phyloP scores from a whole-genome alignment of 2,329 filamentous ascomycete species.

The Penicillium sp. region DNA sequence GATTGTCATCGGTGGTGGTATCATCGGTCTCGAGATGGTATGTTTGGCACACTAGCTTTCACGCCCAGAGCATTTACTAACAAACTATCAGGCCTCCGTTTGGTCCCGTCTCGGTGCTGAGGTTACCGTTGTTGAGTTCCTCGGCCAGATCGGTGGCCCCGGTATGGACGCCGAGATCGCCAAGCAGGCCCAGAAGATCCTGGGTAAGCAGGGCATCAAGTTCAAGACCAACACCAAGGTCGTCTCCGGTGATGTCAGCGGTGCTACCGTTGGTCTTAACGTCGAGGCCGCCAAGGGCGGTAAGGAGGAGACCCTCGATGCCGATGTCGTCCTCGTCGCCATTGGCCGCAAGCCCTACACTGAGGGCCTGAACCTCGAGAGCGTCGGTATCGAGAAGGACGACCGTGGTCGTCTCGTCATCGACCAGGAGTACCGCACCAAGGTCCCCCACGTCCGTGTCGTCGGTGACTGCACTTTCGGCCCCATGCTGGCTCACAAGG shows the following conservation, averaged over 20 bases:
- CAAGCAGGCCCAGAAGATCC: conserved; percentile 87
- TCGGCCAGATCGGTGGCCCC: conserved; percentile 93
- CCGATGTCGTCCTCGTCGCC: conserved; percentile 92
- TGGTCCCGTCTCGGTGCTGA: conserved; percentile 93
- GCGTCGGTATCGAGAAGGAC: conserved; percentile 72
- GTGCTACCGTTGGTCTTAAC: conserved; percentile 76
- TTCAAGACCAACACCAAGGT: conserved; percentile 99
- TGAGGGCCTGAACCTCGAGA: conserved; percentile 85
- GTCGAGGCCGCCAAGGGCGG: conserved; percentile 94
- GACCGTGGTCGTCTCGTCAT: conserved; percentile 94
- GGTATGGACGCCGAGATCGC: conserved; percentile 96
- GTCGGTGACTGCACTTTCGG: conserved; percentile 96
- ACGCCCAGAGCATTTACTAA: conserved; percentile 5
- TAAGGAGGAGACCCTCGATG: conserved; percentile 88
- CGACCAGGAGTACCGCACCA: conserved; percentile 98
- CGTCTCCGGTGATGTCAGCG: conserved; percentile 75
- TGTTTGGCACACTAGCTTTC: conserved; percentile 14
- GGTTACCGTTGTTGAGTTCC: conserved; percentile 96
- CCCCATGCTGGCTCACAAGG: conserved; percentile 99
- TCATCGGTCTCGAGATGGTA: conserved; percentile 98
- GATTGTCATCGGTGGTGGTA: conserved; percentile 96
- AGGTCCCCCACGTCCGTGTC: conserved; percentile 93
- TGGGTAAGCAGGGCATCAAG: conserved; percentile 94
- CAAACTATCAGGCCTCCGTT: conserved; percentile 66
- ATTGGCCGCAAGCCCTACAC: conserved; percentile 97